phyloP scores from a whole-genome alignment of 2,329 filamentous ascomycete species.

The Cordyceps farinosa region DNA sequence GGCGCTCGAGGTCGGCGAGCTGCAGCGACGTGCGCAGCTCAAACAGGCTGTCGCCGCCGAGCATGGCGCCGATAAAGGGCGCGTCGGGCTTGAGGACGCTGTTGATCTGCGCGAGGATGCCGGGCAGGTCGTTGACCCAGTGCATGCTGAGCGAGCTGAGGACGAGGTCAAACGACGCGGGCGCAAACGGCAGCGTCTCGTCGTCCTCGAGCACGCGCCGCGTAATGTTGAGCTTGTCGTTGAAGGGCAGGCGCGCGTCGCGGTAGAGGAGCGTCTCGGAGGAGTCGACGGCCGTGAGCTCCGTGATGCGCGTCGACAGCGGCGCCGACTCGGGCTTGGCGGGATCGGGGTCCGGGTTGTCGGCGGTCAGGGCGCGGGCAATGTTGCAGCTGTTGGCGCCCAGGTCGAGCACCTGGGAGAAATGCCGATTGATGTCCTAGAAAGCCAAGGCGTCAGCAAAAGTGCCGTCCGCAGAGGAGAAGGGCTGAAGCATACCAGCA shows the following conservation, averaged over 20 bases:
- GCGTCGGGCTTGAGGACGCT: conserved; percentile 81
- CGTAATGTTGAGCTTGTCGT: conserved; percentile 66
- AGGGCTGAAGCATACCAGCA: conserved; percentile 56
- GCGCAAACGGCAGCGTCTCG: conserved; percentile 70
- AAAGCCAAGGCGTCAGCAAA: not conserved
- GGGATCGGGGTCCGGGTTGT: conserved; percentile 61
- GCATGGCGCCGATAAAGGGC: conserved; percentile 93
- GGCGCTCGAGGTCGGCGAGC: conserved; percentile 82
- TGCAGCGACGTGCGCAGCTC: conserved; percentile 92
- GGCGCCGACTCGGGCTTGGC: conserved; percentile 58
- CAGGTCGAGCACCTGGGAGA: conserved; percentile 81
- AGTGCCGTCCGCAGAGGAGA: too few relatives aligned
- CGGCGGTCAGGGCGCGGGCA: conserved; percentile 71
- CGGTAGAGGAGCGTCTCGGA: conserved; percentile 75
- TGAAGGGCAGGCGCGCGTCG: conserved; percentile 72
- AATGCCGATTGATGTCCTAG: conserved; percentile 87
- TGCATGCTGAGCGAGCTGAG: conserved; percentile 87
- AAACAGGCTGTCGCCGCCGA: conserved; percentile 89
- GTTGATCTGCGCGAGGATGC: conserved; percentile 80
- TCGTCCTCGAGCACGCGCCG: conserved; percentile 72
- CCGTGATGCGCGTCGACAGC: conserved; percentile 65
- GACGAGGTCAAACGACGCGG: conserved; percentile 81
- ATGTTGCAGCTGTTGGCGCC: conserved; percentile 96
- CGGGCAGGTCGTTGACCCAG: conserved; percentile 96
- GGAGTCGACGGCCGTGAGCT: conserved; percentile 77